phyloP scores from a whole-genome alignment of 2,329 filamentous ascomycete species.

The Talaromyces islandicus region DNA sequence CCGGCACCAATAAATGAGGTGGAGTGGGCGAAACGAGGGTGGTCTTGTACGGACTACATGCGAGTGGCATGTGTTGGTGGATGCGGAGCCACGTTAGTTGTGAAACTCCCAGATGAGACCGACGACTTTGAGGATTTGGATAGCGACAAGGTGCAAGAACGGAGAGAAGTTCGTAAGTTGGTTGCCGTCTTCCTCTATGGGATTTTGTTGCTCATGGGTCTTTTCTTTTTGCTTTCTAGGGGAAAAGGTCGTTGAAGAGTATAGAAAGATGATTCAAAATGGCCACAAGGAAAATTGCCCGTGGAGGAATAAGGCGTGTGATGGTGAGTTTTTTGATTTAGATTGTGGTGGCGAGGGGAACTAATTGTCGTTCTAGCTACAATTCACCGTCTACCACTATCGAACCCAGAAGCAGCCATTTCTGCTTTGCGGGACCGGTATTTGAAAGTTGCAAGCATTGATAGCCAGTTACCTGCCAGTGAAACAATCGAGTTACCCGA shows the following conservation, averaged over 20 bases:
- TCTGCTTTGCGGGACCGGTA: constrained; percentile 58
- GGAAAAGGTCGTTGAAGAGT: constrained; percentile 67
- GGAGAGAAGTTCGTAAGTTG: constrained; percentile 39
- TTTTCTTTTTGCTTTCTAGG: constrained; percentile 30
- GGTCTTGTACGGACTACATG: constrained; percentile 78
- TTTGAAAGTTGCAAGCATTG: constrained; percentile 42
- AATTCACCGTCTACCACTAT: constrained; percentile 61
- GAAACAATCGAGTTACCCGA: constrained; percentile 26
- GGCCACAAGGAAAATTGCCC: constrained; percentile 77
- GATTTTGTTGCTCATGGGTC: background rate
- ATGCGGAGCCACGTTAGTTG: constrained; percentile 76
- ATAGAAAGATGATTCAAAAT: constrained; percentile 64
- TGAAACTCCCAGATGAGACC: constrained; percentile 67
- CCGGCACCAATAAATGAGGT: constrained; percentile 80
- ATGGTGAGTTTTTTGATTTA: constrained; percentile 49
- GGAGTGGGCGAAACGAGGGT: constrained; percentile 90
- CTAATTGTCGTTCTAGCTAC: constrained; percentile 39
- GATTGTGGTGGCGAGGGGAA: background rate
- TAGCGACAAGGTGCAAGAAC: constrained; percentile 34
- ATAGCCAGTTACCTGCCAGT: constrained; percentile 29
- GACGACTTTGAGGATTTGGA: constrained; percentile 45
- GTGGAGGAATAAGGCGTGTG: constrained; percentile 83
- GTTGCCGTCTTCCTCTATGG: no score
- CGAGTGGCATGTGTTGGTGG: constrained; percentile 74
- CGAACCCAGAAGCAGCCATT: constrained; percentile 56